phyloP scores from a whole-genome alignment of 1,284 basidiomycete species.

The Pyrrhoderma lamaoense region DNA sequence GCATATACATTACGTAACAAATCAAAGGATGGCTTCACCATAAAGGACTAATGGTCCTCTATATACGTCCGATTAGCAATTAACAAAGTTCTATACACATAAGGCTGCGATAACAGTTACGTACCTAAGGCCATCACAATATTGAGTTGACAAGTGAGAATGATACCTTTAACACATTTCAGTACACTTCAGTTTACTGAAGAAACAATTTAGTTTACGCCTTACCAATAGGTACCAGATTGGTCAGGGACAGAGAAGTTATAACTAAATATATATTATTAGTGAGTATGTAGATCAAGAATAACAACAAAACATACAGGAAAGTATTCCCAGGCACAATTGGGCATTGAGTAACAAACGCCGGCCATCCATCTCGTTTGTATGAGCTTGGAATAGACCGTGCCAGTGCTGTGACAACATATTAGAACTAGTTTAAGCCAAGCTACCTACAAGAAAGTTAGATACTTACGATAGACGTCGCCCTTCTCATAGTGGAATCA shows the following conservation, averaged over 20 bases:
- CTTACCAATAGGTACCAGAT: conserved; percentile 31
- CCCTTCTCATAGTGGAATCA: conserved; percentile 20
- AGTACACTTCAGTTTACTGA: not conserved
- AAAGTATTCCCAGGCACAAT: conserved; percentile 26
- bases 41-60: conserved; percentile 11
- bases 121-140: conserved; percentile 20
- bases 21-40: not conserved
- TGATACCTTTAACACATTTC: conserved; percentile 12
- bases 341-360: conserved; percentile 34
- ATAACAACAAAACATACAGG: conserved; percentile 8
- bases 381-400: conserved; percentile 34
- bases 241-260: conserved; percentile 26
- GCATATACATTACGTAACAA: conserved; percentile 22
- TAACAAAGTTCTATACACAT: too few species aligned
- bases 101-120: not conserved
- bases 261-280: conserved; percentile 16
- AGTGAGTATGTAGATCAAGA: not conserved
- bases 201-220: conserved; percentile 27
- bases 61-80: conserved; percentile 19
- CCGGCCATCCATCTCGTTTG: conserved; percentile 31
- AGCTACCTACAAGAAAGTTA: conserved; percentile 24
- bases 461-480: conserved; percentile 25
- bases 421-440: not conserved
- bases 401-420: conserved; percentile 39
- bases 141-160: conserved; percentile 30